Percentiles rank a stretch among this genome's conserved stretches.
phyloP scores from a whole-genome alignment of 495 filamentous ascomycete species.

The Thermothielavioides terrestris region DNA sequence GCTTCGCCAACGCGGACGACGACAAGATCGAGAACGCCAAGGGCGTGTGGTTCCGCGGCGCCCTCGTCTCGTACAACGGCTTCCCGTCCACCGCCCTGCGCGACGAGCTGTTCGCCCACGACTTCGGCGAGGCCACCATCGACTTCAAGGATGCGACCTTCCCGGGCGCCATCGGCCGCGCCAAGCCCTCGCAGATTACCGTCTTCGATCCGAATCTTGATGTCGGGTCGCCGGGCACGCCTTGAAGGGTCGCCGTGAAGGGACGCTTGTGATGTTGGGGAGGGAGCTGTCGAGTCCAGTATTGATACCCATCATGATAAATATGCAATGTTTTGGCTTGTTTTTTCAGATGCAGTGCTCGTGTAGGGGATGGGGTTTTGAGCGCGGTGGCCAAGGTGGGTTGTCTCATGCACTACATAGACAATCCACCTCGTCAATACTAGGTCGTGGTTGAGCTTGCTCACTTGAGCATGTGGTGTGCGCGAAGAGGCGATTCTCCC shows the following conservation, averaged over 20 bases:
- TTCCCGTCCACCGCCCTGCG: slow-evolving; percentile 19
- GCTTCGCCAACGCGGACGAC: slow-evolving; percentile 31
- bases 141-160: slow-evolving; percentile 33
- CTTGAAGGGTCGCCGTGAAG: neutral
- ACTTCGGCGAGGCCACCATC: slow-evolving; percentile 27
- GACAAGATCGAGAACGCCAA: slow-evolving; percentile 35
- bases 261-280: neutral
- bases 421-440: too few species aligned
- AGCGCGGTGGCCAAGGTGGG: too few species aligned
- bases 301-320: neutral
- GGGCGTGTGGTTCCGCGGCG: slow-evolving; percentile 33
- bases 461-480: too few species aligned
- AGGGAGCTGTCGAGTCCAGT: neutral
- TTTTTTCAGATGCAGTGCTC: too few species aligned
- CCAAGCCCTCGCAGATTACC: slow-evolving; percentile 22
- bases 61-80: slow-evolving; percentile 33
- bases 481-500: too few species aligned
- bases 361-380: too few species aligned
- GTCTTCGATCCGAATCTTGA: slow-evolving; percentile 33
- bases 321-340: too few species aligned
- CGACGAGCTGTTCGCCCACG: slow-evolving; percentile 21
- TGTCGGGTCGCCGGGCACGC: slow-evolving; percentile 32
- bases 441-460: too few species aligned
- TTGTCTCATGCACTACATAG: too few species aligned
- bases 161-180: slow-evolving; percentile 20